Percentiles rank a stretch among this genome's conserved stretches.
phyloP scores from a whole-genome alignment of 163 green algal species.

The Botryococcus braunii region DNA sequence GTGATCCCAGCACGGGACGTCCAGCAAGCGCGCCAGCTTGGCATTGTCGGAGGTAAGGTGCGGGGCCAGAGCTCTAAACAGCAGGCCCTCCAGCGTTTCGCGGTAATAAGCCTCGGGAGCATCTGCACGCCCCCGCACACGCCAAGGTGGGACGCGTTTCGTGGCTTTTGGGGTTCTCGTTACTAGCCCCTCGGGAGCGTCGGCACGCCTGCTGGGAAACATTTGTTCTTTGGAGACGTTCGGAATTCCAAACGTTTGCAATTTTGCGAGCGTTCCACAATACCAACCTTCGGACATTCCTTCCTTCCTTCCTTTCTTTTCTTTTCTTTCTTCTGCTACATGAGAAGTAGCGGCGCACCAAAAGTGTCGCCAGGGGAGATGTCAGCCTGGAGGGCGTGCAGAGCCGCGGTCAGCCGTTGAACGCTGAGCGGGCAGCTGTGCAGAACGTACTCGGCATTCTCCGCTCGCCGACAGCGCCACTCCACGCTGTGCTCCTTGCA shows the following conservation, averaged over 20 bases:
- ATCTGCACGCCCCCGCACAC: constrained; percentile 2
- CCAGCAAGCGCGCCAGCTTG: constrained; percentile 13
- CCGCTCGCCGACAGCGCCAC: constrained; percentile 8
- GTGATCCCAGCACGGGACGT: constrained; percentile 9
- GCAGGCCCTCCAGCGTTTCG: constrained; percentile 29
- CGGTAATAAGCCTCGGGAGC: background rate
- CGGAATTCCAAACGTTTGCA: too few relatives aligned
- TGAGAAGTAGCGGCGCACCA: background rate
- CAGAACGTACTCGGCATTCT: constrained; percentile 18
- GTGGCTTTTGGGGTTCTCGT: too few relatives aligned
- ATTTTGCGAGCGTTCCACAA: too few relatives aligned
- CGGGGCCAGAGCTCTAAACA: constrained; percentile 31
- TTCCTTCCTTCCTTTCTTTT: too few relatives aligned
- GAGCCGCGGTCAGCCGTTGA: constrained; percentile 3
- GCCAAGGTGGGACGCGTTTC: too few relatives aligned
- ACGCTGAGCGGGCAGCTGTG: background rate
- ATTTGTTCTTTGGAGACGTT: too few relatives aligned
- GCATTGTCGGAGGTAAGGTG: constrained; percentile 13
- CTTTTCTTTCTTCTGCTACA: too few relatives aligned
- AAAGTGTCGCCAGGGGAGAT: constrained; percentile 6
- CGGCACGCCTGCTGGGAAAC: too few relatives aligned
- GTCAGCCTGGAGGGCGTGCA: constrained; percentile 12
- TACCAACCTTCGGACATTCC: too few relatives aligned
- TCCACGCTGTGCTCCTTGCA: constrained; percentile 1
- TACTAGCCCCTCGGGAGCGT: too few relatives aligned